Evolutionary conservation across 2,329 filamentous ascomycete species (phyloP), one percentile per base, ranked within the genome.

Genomic region (Cladobotryum mycophilum): DNA sequence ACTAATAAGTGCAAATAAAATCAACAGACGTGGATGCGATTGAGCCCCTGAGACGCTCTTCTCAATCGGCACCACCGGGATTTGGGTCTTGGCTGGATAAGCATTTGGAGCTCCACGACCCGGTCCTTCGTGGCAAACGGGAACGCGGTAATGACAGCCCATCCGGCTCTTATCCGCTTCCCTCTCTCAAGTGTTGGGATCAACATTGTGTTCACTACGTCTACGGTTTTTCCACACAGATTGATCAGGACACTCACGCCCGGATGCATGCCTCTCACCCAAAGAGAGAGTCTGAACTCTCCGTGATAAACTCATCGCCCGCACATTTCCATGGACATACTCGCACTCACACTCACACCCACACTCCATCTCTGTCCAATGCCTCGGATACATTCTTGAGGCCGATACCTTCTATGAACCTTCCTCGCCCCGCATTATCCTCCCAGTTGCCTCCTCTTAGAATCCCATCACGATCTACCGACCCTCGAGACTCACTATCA

Each of bases 131-230:
- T 20, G 65, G 36, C 45, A 37, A 38, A 38, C 51, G 41, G 49
- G 45, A 38, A 36, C 41, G 14, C 49, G 44, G 47, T 43, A 51
- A 33, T 33, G 46, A 43, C n/a, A 41, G 34, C 41, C 17, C 41
- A 9, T 47, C 44, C 25, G 41, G 15, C 45, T 43, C 22, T 45
- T 48, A 40, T 45, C 42, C 44, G 44, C 47, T 55, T 45, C 62
- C 59, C 30, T 59, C 75, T 11, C 75, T 75, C 62, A 81, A 79
- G 61, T 82, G 79, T 62, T 74, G 69, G 64, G 69, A 81, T 54
- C 74, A 80, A 47, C 69, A 69, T 50, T 82, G 79, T 58, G 64
- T 78, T 52, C 74, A 79, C 61, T 82, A 80, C 62, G 74, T 82
- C 36, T 82, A 82, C 56, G 79, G 79, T 30, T 81, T 81, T 59